phyloP scores from a whole-genome alignment of 2,329 filamentous ascomycete species.

The Aaosphaeria pasadenensis region DNA sequence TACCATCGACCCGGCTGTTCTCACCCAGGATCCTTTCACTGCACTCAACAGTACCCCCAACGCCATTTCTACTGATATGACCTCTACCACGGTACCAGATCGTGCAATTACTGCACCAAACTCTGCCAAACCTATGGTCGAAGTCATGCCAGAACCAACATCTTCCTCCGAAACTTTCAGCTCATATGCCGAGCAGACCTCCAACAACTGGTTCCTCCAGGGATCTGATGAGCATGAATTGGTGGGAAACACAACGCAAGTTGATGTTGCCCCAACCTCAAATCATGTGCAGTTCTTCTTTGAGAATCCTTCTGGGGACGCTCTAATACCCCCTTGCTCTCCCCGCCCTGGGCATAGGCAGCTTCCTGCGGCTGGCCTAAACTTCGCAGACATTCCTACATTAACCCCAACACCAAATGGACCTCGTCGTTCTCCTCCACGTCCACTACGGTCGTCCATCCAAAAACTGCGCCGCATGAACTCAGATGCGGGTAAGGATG shows the following conservation, averaged over 20 bases:
- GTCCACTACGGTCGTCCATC: conserved; percentile 38
- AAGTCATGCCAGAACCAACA: too few relatives aligned
- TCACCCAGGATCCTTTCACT: conserved; percentile 20
- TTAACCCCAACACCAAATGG: conserved; percentile 16
- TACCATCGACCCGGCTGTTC: conserved; percentile 23
- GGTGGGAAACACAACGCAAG: too few relatives aligned
- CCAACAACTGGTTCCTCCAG: too few relatives aligned
- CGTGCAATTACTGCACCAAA: too few relatives aligned
- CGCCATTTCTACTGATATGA: background rate
- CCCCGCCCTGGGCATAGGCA: conserved; percentile 17
- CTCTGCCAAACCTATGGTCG: too few relatives aligned
- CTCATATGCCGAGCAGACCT: too few relatives aligned
- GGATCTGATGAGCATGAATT: too few relatives aligned
- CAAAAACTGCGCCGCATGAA: conserved; percentile 44
- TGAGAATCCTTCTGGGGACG: background rate
- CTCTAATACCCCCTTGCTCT: conserved; percentile 18
- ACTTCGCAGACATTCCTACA: conserved; percentile 20
- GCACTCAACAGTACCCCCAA: conserved; percentile 7
- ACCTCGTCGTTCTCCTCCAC: conserved; percentile 34
- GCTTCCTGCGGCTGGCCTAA: conserved; percentile 16
- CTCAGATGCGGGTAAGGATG: conserved; percentile 31
- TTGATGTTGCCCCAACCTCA: too few relatives aligned
- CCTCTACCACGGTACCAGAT: too few relatives aligned
- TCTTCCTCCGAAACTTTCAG: too few relatives aligned
- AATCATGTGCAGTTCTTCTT: too few relatives aligned